Percentiles rank a stretch among this genome's conserved stretches.
Conservation (phyloP, 2,329 filamentous ascomycete species). For the Phyllosticta capitalensis region DNA sequence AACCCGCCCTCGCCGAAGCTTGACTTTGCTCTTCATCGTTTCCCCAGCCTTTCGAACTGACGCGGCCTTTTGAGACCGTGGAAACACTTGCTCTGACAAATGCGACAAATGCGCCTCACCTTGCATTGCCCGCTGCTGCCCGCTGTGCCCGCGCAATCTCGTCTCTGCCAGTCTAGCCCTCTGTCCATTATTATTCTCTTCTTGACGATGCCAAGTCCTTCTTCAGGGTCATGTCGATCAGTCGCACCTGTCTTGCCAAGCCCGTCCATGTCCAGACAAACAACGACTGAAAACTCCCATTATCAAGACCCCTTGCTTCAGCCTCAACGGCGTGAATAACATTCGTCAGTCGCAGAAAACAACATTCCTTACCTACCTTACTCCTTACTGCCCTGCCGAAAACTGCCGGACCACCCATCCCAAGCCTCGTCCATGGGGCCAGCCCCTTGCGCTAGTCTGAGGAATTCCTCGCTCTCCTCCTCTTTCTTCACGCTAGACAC, state of each 20-base stretch:
- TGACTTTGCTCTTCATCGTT: too few relatives aligned
- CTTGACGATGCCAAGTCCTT: constrained; percentile 9
- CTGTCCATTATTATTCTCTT: too few relatives aligned
- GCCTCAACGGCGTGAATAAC: constrained; percentile 1
- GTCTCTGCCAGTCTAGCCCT: neutral
- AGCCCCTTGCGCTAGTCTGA: neutral
- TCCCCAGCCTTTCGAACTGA: neutral
- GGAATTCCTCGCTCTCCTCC: neutral
- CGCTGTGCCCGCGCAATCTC: neutral
- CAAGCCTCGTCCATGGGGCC: too few relatives aligned
- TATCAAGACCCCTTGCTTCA: constrained; percentile 4
- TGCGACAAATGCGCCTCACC: constrained; percentile 4
- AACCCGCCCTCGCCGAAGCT: too few relatives aligned
- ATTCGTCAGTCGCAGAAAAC: too few relatives aligned
- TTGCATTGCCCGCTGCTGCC: neutral
- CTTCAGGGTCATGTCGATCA: constrained; percentile 7
- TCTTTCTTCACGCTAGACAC: neutral
- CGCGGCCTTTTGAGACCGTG: neutral
- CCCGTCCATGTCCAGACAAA: constrained; percentile 3
- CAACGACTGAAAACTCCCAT: neutral
- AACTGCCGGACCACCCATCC: neutral
- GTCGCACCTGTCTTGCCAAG: constrained; percentile 6
- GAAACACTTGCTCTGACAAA: too few relatives aligned
- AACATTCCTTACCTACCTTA: neutral
- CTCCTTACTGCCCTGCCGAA: neutral